phyloP scores from a whole-genome alignment of 768 basidiomycete species.

The Pleurotus cornucopiae region DNA sequence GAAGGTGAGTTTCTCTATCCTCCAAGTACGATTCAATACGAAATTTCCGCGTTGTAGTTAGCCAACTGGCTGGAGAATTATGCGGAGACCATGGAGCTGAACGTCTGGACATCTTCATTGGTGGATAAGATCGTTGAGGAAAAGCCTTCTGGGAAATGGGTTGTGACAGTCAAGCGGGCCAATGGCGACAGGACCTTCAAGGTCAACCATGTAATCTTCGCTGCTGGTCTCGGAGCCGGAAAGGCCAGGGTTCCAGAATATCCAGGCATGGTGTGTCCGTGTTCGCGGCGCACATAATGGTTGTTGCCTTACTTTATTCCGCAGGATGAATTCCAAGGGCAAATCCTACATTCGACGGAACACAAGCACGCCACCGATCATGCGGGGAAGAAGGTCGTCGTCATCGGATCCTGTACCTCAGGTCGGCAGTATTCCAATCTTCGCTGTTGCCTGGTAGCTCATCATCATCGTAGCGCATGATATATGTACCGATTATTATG shows the following conservation, averaged over 20 bases:
- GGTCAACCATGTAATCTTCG: conserved; percentile 50
- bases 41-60: conserved; percentile 26
- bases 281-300: neutral
- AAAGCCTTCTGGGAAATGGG: conserved; percentile 31
- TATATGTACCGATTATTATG: conserved; percentile 36
- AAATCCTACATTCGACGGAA: conserved; percentile 45
- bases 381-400: conserved; percentile 55
- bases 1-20: conserved; percentile 24
- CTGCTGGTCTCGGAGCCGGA: conserved; percentile 47
- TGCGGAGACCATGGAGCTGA: conserved; percentile 44
- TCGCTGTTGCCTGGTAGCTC: neutral
- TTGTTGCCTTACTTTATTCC: neutral
- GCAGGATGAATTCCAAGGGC: conserved; percentile 45
- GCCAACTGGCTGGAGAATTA: conserved; percentile 61
- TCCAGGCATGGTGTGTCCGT: conserved; percentile 32
- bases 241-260: conserved; percentile 39
- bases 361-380: conserved; percentile 43
- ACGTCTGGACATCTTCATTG: conserved; percentile 44
- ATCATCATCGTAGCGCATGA: conserved; percentile 33
- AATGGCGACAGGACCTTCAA: conserved; percentile 30
- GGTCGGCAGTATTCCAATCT: conserved; percentile 17
- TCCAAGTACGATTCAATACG: too few species aligned
- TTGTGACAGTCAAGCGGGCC: conserved; percentile 29
- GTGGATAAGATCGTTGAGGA: conserved; percentile 28
- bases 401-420: conserved; percentile 62